Evolutionary conservation across 2,329 filamentous ascomycete species (phyloP).

Genomic region (Biscogniauxia marginata): DNA sequence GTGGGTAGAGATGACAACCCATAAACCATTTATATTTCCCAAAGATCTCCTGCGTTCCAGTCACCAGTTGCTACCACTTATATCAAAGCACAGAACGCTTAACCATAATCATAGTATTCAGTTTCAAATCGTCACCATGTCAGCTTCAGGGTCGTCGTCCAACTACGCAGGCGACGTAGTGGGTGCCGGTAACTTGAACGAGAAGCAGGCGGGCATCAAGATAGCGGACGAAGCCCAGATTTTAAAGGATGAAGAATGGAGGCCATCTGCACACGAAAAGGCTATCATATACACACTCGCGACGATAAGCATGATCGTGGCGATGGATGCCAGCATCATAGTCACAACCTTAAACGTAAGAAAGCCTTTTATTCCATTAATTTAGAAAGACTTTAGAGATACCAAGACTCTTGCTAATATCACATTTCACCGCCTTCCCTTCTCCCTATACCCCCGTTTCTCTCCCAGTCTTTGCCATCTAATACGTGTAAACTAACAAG

Average conservation of each 20-base stretch:
- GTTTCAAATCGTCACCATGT: too few relatives aligned
- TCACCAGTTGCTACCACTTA: too few relatives aligned
- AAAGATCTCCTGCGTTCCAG: too few relatives aligned
- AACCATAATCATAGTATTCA: too few relatives aligned
- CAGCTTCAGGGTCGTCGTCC: neutral
- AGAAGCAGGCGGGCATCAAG: neutral
- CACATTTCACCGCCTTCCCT: too few relatives aligned
- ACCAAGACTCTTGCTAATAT: too few relatives aligned
- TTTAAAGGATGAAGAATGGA: slow-evolving; percentile 14
- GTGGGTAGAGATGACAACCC: too few relatives aligned
- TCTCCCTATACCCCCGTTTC: neutral
- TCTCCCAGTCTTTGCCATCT: neutral
- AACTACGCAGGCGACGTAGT: neutral
- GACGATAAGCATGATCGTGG: slow-evolving; percentile 22
- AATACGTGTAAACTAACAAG: neutral
- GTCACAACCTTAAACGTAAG: slow-evolving; percentile 22
- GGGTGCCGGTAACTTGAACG: neutral
- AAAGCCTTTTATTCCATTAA: neutral
- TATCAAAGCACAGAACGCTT: too few relatives aligned
- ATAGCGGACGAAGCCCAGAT: slow-evolving; percentile 9
- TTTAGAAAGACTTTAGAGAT: too few relatives aligned
- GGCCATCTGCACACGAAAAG: slow-evolving; percentile 23
- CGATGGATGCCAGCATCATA: slow-evolving; percentile 26
- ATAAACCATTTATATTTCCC: too few relatives aligned
- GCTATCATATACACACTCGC: slow-evolving; percentile 27